A percentile compares a stretch with the other conserved stretches of the same genome.
phyloP scores from a whole-genome alignment of 495 filamentous ascomycete species.

The Aspergillus bertholletiae region DNA sequence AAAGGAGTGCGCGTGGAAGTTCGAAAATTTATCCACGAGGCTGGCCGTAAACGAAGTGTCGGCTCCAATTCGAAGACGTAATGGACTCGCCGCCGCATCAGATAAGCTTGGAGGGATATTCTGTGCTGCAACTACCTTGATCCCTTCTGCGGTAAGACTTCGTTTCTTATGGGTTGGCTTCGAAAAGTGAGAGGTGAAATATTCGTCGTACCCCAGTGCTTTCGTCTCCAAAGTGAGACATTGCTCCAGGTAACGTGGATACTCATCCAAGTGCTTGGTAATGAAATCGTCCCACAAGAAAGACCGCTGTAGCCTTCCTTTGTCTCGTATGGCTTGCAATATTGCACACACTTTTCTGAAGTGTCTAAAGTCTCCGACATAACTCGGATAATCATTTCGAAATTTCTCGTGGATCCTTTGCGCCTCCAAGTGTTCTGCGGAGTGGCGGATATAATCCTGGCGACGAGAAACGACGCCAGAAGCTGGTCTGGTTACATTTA shows the following conservation, averaged over 20 bases:
- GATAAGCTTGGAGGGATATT: constrained; percentile 1
- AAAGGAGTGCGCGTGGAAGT: constrained; percentile 28
- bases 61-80: neutral
- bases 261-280: constrained; percentile 40
- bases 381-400: constrained; percentile 52
- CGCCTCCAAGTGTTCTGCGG: constrained; percentile 19
- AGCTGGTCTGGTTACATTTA: constrained; percentile 9
- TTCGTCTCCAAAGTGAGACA: constrained; percentile 15
- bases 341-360: constrained; percentile 55
- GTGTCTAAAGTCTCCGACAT: constrained; percentile 46
- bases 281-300: constrained; percentile 70
- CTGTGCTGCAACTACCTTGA: constrained; percentile 29
- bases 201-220: constrained; percentile 30
- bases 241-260: constrained; percentile 29
- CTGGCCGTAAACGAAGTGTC: constrained; percentile 27
- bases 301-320: constrained; percentile 37
- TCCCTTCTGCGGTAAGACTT: constrained; percentile 26
- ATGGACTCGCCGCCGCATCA: neutral
- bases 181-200: constrained; percentile 25
- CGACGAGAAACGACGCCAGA: constrained; percentile 20
- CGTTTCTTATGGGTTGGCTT: constrained; percentile 34
- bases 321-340: constrained; percentile 44
- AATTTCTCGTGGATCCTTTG: constrained; percentile 47
- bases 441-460: constrained; percentile 21
- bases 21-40: constrained; percentile 26